A percentile compares a stretch with the other conserved stretches of the same genome.
Evolutionary conservation across 2,329 filamentous ascomycete genomes (phyloP).

Genomic region (Alternaria postmessia): DNA sequence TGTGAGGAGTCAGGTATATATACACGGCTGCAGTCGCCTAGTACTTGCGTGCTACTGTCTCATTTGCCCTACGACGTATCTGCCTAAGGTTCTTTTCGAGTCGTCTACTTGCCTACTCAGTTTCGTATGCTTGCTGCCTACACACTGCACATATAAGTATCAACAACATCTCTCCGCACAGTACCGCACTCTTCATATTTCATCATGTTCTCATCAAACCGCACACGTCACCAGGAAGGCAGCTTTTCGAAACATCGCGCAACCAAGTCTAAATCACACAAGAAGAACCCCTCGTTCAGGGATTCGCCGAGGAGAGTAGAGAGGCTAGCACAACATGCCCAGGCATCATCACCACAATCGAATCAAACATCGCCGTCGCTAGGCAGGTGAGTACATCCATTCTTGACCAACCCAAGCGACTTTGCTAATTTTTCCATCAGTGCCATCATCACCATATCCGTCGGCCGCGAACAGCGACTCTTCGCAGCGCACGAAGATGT

Average conservation of each 20-base stretch:
- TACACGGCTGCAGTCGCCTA: slow-evolving; percentile 35
- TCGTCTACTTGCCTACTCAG: slow-evolving; percentile 34
- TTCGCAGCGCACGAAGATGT: slow-evolving; percentile 93
- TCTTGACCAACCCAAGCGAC: neutral
- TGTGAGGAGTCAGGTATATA: slow-evolving; percentile 45
- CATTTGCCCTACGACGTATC: slow-evolving; percentile 31
- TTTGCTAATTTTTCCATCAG: slow-evolving; percentile 37
- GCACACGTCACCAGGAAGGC: slow-evolving; percentile 41
- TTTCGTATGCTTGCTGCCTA: slow-evolving; percentile 45
- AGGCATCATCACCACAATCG: slow-evolving; percentile 44
- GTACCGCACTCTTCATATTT: neutral
- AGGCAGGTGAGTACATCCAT: slow-evolving; percentile 42
- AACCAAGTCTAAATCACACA: slow-evolving; percentile 49
- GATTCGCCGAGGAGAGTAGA: slow-evolving; percentile 47
- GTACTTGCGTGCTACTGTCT: slow-evolving; percentile 38
- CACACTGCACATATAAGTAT: slow-evolving; percentile 39
- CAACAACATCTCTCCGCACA: slow-evolving; percentile 26
- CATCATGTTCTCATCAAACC: slow-evolving; percentile 49
- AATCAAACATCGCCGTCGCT: slow-evolving; percentile 48
- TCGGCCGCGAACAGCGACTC: slow-evolving; percentile 82
- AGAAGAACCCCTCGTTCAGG: slow-evolving; percentile 50
- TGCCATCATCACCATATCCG: slow-evolving; percentile 78
- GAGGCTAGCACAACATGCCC: slow-evolving; percentile 45
- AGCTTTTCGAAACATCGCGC: slow-evolving; percentile 52
- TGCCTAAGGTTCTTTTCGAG: slow-evolving; percentile 42